phyloP scores from a whole-genome alignment of 306 rosid species.

The Macrotyloma uniflorum region DNA sequence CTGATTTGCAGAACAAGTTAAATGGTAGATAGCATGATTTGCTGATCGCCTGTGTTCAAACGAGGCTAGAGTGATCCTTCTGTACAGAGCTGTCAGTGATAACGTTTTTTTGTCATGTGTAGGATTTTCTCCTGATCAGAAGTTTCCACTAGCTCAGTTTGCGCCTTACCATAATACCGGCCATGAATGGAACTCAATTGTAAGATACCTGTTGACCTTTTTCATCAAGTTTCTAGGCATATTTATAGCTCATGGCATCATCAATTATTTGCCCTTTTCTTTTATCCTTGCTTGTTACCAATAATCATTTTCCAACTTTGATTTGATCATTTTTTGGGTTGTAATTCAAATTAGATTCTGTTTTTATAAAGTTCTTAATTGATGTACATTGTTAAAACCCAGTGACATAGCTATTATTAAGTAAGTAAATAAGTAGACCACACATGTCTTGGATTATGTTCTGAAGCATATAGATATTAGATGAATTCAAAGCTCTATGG shows the following conservation, averaged over 20 bases:
- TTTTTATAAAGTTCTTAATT: not conserved
- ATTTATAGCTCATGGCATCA: not conserved
- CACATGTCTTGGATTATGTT: slow-evolving; percentile 17
- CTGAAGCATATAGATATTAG: slow-evolving; percentile 16
- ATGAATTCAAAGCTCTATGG: slow-evolving; percentile 7
- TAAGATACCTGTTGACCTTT: slow-evolving; percentile 44
- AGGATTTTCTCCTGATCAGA: slow-evolving; percentile 87
- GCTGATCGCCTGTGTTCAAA: slow-evolving; percentile 2
- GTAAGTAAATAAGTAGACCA: not conserved
- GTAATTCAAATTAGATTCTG: slow-evolving; percentile 13
- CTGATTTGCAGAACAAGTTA: slow-evolving; percentile 43
- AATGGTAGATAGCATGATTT: slow-evolving; percentile 48
- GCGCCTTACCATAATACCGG: slow-evolving; percentile 64
- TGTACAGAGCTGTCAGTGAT: slow-evolving; percentile 37
- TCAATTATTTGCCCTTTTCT: slow-evolving; percentile 17
- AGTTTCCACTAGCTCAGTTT: slow-evolving; percentile 84
- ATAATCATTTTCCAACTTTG: slow-evolving; percentile 26
- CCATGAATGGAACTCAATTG: slow-evolving; percentile 88
- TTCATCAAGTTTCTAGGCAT: slow-evolving; percentile 1
- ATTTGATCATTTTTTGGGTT: slow-evolving; percentile 20
- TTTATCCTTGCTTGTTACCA: slow-evolving; percentile 21
- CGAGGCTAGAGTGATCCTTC: not conserved
- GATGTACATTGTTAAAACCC: not conserved
- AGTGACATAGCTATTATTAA: slow-evolving; percentile 8
- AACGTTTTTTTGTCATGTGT: slow-evolving; percentile 37